Evolutionary conservation across 129 eudicot species (phyloP), one percentile per base, ranked within the genome.

Genomic region (Arctium lappa): DNA sequence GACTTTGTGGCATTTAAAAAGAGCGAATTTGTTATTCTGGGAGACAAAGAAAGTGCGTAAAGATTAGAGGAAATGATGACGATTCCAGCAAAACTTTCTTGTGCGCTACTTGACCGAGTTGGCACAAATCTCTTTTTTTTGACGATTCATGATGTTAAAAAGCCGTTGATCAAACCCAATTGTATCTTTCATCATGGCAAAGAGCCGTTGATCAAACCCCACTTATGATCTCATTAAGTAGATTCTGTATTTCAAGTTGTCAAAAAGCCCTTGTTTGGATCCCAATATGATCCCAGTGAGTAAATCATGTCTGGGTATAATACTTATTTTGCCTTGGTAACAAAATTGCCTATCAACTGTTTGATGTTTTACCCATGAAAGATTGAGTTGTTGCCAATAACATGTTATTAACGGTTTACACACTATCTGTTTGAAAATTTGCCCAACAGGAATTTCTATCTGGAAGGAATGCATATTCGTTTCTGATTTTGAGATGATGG

Each of bases 121-220:
- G 36, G 69, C 50, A 44, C 53, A 50, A 32, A 3, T 77, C 8
- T 44, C 50, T 22, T 48, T 37, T 37, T 44, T 82, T 60, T 76
- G 81, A 36, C 76, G 72, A 69, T 68, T 82, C 81, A 80, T 71
- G 34, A n/a, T 30, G 77, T 80, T 27, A 69, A 80, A 53, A 80
- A 70, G 83, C 69, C 83, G 50, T 80, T 32, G 34, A 80, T 80
- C 18, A 80, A 69, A 69, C 83, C 83, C 69, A 34, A n/a, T 46
- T 70, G 70, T 70, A 70, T 71, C 69, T 48, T 80, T 80, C 37
- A 83, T 83, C 48, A 38, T 77, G 86, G 69, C 73, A 83, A 69
- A 36, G 34, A 83, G 82, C 32, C 78, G 65, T 77, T 83, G 73
- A 77, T 48, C 73, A 48, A 70, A 48, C 72, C 82, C 65, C 81